These are phyloP conservation scores for Gnaphalium uliginosum DNA, from an alignment of 129 eudicot genomes.

Conservation along the genomic window DNA sequence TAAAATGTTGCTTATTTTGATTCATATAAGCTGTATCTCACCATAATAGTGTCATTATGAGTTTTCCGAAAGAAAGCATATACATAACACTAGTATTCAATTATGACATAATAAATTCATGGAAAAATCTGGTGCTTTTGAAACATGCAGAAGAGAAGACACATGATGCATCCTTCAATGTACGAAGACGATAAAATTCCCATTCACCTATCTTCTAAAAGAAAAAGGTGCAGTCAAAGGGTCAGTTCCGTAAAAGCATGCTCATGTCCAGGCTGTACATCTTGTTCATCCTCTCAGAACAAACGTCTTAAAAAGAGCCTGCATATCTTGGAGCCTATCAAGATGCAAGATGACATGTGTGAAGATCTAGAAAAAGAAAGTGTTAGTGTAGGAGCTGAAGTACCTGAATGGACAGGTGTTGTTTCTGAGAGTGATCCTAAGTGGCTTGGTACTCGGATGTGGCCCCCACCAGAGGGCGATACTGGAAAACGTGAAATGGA, in stretches of 20 bases:
- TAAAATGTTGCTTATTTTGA: background rate
- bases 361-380: slow-evolving; percentile 30
- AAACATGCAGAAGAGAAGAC: slow-evolving; percentile 58
- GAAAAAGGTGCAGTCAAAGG: slow-evolving; percentile 59
- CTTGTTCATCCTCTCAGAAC: slow-evolving; percentile 41
- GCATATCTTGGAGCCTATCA: slow-evolving; percentile 9
- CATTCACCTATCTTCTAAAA: slow-evolving; percentile 43
- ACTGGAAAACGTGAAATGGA: slow-evolving; percentile 12
- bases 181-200: slow-evolving; percentile 51
- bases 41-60: background rate
- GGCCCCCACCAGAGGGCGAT: slow-evolving; percentile 51
- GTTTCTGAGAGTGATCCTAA: slow-evolving; percentile 57
- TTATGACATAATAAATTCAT: background rate
- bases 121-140: background rate
- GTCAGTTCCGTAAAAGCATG: slow-evolving; percentile 39
- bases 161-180: slow-evolving; percentile 76
- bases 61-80: background rate
- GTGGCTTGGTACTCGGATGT: slow-evolving; percentile 70
- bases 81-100: too few relatives aligned
- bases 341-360: slow-evolving; percentile 26
- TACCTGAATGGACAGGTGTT: slow-evolving; percentile 68
- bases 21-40: slow-evolving; percentile 1
- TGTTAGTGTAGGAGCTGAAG: slow-evolving; percentile 60
- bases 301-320: slow-evolving; percentile 32
- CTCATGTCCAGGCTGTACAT: slow-evolving; percentile 48